Evolutionary conservation across 2,329 filamentous ascomycete genomes (phyloP), one percentile per base, ranked within the genome.

Genomic region (Mycosphaerella arachidis): DNA sequence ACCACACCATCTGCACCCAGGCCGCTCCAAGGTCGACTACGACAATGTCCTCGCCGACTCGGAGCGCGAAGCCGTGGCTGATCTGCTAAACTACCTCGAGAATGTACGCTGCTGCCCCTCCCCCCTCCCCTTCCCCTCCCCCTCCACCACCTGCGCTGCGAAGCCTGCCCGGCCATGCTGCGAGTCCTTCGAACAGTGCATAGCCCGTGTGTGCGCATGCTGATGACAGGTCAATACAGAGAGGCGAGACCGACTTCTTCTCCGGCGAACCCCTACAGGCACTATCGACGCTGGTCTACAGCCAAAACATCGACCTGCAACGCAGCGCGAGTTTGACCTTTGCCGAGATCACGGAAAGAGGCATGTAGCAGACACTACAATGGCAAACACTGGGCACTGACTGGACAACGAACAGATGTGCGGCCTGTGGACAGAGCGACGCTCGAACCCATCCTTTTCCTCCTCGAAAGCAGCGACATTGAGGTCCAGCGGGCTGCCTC

Each of bases 221-320:
- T 70, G 56, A 70, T 37, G 33, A 6, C 46, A 10, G 50, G 55
- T 31, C 27, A 56, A 53, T 31, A 62, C 75, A 97, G 94, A 89
- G 94, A 73, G 89, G 88, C 73, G 94, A 99, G 76, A 97, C 92
- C 70, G 93, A 99, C 77, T 99, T 99, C 85, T 99, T 99, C 78
- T 88, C 90, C 40, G 94, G 94, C 77, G 92, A 97, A 73, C 94
- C 94, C 50, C 86, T 99, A 59, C 89, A 90, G 77, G 93, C 94
- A 50, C 81, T 99, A 59, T 97, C 91, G 77, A 99, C 93, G 12
- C 84, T 99, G 29, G 94, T 99, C 59, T 99, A 96, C 76, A 99
- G 94, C 59, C 92, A 97, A 77, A 99, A 99, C 79, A 92, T 99
- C 74, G 94, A 99, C 75, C 83, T 99, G 56, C 94, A 99, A 79